Evolutionary conservation across 768 basidiomycete genomes (phyloP), one percentile per base, ranked within the genome.

Genomic region (Hebeloma cylindrosporum): DNA sequence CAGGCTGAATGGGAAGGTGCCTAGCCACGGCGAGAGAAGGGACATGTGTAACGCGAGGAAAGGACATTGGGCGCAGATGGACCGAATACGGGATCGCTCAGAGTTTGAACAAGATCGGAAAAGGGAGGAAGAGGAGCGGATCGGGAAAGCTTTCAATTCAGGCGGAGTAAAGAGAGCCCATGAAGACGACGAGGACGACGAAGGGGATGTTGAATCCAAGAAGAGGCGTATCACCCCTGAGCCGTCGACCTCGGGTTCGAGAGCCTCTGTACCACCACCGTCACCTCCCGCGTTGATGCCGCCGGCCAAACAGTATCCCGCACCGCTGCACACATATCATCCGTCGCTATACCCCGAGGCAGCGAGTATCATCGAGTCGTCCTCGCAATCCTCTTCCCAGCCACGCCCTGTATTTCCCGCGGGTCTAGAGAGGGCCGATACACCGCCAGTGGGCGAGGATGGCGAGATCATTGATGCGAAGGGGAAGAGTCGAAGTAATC

Each of bases 331-430:
- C 10, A 47, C 62, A 4, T 71, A 72, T 34, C 59, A 70, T 27
- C 69, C 67, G 0, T 35, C 51, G 10, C 10, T 68, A 6, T 70
- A 70, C 60, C 69, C 69, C 0, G 64, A 71, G 20, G 69, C 67
- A 1, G 63, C 62, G 21, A 50, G 47, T 10, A 55, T 63, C 4
- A 69, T 67, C 21, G 52, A 55, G 33, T 50, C 54, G 2, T 60
- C 59, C 30, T 53, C 47, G 5, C 54, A 55, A 29, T 37, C 43
- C 2, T 53, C 57, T 25, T 50, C 51, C 16, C 55, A 54, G 40
- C 48, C 45, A 17, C 52, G 51, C n/a, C 52, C 57, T 27, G 33
- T 47, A 6, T 33, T 51, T 14, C 46, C 51, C n/a, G n/a, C n/a
- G n/a, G n/a, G n/a, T n/a, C n/a, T n/a, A 1, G 43, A 43, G 5